Evolutionary conservation across 257 asterid genomes (phyloP), one percentile per base, ranked within the genome.

Genomic region (Voacanga thouarsii): DNA sequence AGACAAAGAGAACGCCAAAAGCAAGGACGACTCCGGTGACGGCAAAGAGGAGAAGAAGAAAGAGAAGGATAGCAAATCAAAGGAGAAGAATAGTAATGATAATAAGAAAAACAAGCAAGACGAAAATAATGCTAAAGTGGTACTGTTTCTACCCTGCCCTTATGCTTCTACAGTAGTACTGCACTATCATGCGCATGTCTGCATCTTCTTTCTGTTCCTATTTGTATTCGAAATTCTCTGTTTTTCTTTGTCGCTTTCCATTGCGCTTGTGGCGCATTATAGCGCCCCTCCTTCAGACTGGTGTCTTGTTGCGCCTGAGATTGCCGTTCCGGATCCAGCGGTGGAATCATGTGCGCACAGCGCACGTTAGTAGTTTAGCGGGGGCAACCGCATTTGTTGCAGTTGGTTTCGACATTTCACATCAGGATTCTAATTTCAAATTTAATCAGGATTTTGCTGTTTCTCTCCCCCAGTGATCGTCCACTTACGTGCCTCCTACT

Each of bases 121-220:
- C 57, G 87, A 86, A 50, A 87, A 89, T 28, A 82, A 84, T 41
- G 23, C 86, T 64, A 88, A 90, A 73, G 86, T 80, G 80, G 86
- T 84, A 85, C 30, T 18, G 44, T 37, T 30, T 44, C 30, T 41
- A 50, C 18, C 55, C 8, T 44, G 19, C n/a, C 33, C 74, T 21
- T 37, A 24, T 26, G 30, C 37, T 26, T 65, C 67, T 43, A n/a
- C 59, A 41, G 28, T 7, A 50, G 1, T 53, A 9, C 64, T 72
- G 33, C 45, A 60, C 23, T 49, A 64, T 55, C 24, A 23, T 37
- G 43, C 83, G 57, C 53, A 53, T 53, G 24, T 51, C 19, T 60
- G 53, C 50, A 53, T 56, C 68, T 15, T 23, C 43, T 45, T 49
- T 65, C 44, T 55, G n/a, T 55, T 21, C 59, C 10, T 19, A 18